Conservation (phyloP, 2,329 filamentous ascomycete genomes). For the Trichoderma simmonsii region DNA sequence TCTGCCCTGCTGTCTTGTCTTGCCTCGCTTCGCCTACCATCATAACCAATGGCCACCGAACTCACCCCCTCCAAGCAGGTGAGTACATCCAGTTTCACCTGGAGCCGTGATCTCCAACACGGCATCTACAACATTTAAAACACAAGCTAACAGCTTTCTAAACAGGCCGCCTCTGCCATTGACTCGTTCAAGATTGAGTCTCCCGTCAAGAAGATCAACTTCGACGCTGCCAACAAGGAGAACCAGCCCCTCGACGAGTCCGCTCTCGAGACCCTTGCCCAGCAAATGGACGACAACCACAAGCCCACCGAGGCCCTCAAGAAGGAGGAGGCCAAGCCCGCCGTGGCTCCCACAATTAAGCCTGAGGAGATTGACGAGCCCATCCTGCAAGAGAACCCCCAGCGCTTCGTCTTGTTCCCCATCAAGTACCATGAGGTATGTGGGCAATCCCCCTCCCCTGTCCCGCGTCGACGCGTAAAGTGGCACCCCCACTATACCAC, state of each 20-base stretch:
- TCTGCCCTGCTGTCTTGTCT: conserved; percentile 20
- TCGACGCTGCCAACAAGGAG: conserved; percentile 74
- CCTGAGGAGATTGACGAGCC: conserved; percentile 79
- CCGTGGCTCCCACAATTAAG: conserved; percentile 54
- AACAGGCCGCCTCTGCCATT: conserved; percentile 79
- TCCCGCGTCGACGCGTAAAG: conserved; percentile 66
- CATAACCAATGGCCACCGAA: conserved; percentile 17
- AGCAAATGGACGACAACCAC: conserved; percentile 59
- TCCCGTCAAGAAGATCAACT: conserved; percentile 85
- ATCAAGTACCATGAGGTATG: conserved; percentile 99
- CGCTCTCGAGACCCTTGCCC: conserved; percentile 49
- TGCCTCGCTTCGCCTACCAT: conserved; percentile 24
- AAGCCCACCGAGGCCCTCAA: conserved; percentile 52
- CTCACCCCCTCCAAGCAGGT: neutral
- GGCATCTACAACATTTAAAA: conserved; percentile 15
- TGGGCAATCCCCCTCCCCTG: conserved; percentile 26
- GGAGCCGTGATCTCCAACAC: neutral
- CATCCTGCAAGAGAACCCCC: conserved; percentile 88
- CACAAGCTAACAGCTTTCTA: neutral
- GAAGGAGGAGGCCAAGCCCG: conserved; percentile 27
- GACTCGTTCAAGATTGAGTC: conserved; percentile 91
- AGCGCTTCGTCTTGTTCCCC: conserved; percentile 95
- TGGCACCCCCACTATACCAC: conserved; percentile 35
- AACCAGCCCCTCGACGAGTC: conserved; percentile 59
- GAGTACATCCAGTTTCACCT: neutral